phyloP scores from a whole-genome alignment of 306 rosid genomes.

The Parietaria judaica region DNA sequence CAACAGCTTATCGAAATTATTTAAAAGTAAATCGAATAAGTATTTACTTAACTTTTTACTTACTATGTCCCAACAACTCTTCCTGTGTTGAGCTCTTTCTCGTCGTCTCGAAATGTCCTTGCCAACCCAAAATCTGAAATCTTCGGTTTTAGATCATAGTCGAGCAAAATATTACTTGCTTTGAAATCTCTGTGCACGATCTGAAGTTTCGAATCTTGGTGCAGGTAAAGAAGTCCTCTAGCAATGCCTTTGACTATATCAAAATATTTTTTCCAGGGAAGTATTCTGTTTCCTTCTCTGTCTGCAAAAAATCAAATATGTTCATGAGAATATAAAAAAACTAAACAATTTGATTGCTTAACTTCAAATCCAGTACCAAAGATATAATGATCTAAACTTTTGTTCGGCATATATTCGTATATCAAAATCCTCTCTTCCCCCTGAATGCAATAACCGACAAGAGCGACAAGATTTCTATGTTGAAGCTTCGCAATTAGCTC shows the following conservation, averaged over 20 bases:
- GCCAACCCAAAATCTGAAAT: constrained; percentile 24
- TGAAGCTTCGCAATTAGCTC: constrained; percentile 8
- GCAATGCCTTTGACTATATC: constrained; percentile 11
- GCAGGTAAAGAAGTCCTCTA: constrained; percentile 20
- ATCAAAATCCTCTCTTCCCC: neutral
- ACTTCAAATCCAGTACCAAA: constrained; percentile 18
- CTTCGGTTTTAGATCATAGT: constrained; percentile 11
- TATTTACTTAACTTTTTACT: neutral
- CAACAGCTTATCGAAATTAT: neutral
- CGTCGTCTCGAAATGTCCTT: constrained; percentile 5
- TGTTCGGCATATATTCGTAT: neutral
- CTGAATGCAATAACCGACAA: neutral
- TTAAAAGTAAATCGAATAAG: too few relatives aligned
- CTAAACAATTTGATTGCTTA: neutral
- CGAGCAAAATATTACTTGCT: constrained; percentile 16
- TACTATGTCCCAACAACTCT: constrained; percentile 19
- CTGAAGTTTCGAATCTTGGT: constrained; percentile 13
- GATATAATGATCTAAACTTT: constrained; percentile 21
- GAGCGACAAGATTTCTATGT: constrained; percentile 6
- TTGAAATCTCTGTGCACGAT: constrained; percentile 20
- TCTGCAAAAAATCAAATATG: neutral
- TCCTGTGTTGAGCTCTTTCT: constrained; percentile 7
- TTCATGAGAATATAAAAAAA: neutral
- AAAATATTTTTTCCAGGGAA: constrained; percentile 1
- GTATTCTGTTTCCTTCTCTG: neutral